Evolutionary conservation across 768 basidiomycete genomes (phyloP), one percentile per base, ranked within the genome.

Genomic region (Russula earlei): DNA sequence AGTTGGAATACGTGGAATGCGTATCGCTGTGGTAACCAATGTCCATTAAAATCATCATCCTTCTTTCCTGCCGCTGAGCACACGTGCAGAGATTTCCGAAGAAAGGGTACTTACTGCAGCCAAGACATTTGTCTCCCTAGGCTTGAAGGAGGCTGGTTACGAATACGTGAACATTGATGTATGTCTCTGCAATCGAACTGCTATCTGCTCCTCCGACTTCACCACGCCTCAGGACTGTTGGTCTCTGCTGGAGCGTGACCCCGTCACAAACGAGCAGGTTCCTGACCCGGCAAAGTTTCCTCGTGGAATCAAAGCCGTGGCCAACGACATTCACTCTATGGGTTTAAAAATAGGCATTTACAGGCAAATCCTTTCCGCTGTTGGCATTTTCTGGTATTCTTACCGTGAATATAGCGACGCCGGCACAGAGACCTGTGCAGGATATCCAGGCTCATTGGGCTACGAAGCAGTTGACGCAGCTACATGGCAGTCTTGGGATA

Each of bases 261-360:
- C 75, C 14, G 68, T 64, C 1, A 77, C 74, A 8, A 64, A 70
- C 5, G 67, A 68, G 31, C 77, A 78, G 6, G 67, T 75, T 4
- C 77, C 79, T 2, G 78, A 80, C 63, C 68, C 74, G n/a, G 64
- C 58, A 38, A 81, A 78, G 58, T 81, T 81, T 62, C 79, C 79
- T 0, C 72, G 74, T 49, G 79, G 79, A 14, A 77, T 81, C 62
- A 70, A 62, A 52, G 67, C 67, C 5, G 64, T 78, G 14, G 77
- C 77, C 2, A 63, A 67, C 15, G 65, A 76, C 47, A 68, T 80
- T 11, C 79, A 80, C 43, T 66, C 65, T 17, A 63, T 80, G 24
- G 77, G 76, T 17, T 66, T 80, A 17, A 77, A 77, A 60, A 67
- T 77, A 38, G 78, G 78, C 22, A 79, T 80, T 36, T 80, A 80